Percentiles rank a stretch among this genome's conserved stretches.
phyloP scores from a whole-genome alignment of 2,329 filamentous ascomycete species.

The Kalmusia sp. region DNA sequence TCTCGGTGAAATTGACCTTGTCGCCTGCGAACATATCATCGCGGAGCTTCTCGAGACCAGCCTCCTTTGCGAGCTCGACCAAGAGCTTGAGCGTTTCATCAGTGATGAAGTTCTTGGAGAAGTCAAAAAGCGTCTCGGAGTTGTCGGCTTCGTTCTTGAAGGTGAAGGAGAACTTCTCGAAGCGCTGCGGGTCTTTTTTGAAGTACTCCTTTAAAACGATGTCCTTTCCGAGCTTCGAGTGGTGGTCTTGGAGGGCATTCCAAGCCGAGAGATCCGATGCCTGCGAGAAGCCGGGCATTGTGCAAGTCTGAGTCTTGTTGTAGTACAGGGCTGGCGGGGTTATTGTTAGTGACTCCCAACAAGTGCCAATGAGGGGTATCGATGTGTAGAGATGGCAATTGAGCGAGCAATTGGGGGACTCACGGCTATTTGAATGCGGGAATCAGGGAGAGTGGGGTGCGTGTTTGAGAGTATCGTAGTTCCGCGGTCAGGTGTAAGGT shows the following conservation, averaged over 20 bases:
- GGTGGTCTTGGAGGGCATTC: constrained; percentile 89
- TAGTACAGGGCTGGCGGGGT: constrained; percentile 30
- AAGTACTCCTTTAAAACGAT: constrained; percentile 96
- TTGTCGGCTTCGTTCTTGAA: constrained; percentile 81
- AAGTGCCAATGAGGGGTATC: constrained; percentile 15
- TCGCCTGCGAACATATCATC: constrained; percentile 98
- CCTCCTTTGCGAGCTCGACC: constrained; percentile 89
- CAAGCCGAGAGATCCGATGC: constrained; percentile 86
- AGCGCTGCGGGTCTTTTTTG: constrained; percentile 83
- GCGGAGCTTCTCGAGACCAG: constrained; percentile 87
- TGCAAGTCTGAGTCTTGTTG: constrained; percentile 27
- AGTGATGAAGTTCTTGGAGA: constrained; percentile 97
- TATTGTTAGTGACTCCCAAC: constrained; percentile 14
- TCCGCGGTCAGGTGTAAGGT: constrained; percentile 17
- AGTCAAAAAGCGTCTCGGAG: constrained; percentile 94
- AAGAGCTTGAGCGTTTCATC: constrained; percentile 90
- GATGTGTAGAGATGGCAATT: constrained; percentile 15
- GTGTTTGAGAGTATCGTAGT: constrained; percentile 1
- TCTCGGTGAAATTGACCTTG: constrained; percentile 99
- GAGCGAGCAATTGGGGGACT: constrained; percentile 13
- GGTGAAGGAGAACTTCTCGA: constrained; percentile 86
- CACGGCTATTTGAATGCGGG: background rate
- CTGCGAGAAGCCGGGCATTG: constrained; percentile 74
- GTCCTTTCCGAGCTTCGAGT: constrained; percentile 82
- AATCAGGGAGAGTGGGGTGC: background rate